A percentile compares a stretch with the other conserved stretches of the same genome.
phyloP scores from a whole-genome alignment of 2,329 filamentous ascomycete species.

The Apiospora aurea region DNA sequence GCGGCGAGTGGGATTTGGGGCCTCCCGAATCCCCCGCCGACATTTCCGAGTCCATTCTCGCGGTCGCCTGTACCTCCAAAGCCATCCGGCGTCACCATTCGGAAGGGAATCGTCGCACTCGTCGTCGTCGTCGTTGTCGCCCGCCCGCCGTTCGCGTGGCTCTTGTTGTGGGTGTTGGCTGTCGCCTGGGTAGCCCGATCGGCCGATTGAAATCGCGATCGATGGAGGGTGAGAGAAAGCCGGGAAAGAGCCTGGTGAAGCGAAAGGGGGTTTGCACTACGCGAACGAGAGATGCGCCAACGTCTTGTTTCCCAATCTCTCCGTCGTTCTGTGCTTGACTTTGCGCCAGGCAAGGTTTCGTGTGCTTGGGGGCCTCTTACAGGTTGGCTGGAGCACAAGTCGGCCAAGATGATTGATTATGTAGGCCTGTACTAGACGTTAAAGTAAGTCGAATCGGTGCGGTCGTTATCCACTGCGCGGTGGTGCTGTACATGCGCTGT shows the following conservation, averaged over 20 bases:
- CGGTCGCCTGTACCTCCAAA: slow-evolving; percentile 19
- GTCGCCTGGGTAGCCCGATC: slow-evolving; percentile 6
- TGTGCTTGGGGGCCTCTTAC: slow-evolving; percentile 21
- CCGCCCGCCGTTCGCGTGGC: slow-evolving; percentile 11
- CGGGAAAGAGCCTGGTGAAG: not conserved
- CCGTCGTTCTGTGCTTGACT: slow-evolving; percentile 14
- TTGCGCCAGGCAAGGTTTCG: slow-evolving; percentile 20
- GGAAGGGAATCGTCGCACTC: slow-evolving; percentile 1
- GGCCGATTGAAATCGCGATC: slow-evolving; percentile 16
- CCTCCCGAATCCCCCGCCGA: slow-evolving; percentile 17
- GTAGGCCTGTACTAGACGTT: slow-evolving; percentile 20
- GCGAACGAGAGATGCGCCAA: slow-evolving; percentile 6
- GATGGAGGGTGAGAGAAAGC: slow-evolving; percentile 7
- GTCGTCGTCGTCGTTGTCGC: slow-evolving; percentile 12
- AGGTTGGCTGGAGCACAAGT: slow-evolving; percentile 7
- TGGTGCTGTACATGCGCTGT: slow-evolving; percentile 9
- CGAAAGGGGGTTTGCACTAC: slow-evolving; percentile 13
- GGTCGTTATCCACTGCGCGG: slow-evolving; percentile 3
- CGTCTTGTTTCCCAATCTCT: slow-evolving; percentile 11
- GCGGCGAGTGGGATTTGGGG: slow-evolving; percentile 23
- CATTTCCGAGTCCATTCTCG: slow-evolving; percentile 21
- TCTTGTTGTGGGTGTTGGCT: not conserved
- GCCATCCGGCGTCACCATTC: slow-evolving; percentile 14
- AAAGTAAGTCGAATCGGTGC: slow-evolving; percentile 11
- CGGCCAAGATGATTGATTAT: slow-evolving; percentile 16